Evolutionary conservation across 306 rosid species (phyloP), one percentile per base, ranked within the genome.

Genomic region (Vicia villosa): DNA sequence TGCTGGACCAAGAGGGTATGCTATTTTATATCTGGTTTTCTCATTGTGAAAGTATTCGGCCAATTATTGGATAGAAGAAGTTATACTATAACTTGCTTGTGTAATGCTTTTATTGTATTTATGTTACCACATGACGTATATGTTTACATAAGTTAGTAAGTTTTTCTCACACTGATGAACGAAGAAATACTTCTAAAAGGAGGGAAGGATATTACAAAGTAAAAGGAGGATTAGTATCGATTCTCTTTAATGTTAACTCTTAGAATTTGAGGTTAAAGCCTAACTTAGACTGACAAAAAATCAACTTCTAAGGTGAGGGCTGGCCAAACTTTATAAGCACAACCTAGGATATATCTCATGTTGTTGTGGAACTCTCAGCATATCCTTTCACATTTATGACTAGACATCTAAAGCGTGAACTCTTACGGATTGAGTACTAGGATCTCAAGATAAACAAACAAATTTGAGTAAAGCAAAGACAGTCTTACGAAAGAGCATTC

Each of bases 1-100:
- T 73, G 89, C 90, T 22, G 97, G 97, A 75, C 97, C 92, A 38
- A 87, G 69, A 84, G 99, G 97, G 96, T 94, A 91, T 68, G 96
- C 62, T 21, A 63, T 69, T 71, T 47, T 41, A 46, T 70, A 32
- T 57, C 60, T 63, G 16, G 19, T 28, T 58, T 59, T 64, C 61
- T 76, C 16, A 38, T 51, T 64, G 63, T 8, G 56, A 54, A 50
- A 40, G 63, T 76, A 36, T 74, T 66, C 46, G 40, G 65, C 14
- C 50, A 66, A 59, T 46, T 65, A 66, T 70, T 46, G 56, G 49
- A 66, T 70, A 45, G 36, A 28, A 46, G 26, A 28, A 74, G 32
- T 46, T 62, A 14, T 69, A 55, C 45, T 28, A 42, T 52, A 51
- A 38, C 11, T 34, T 41, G 54, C 45, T 6, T 15, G 30, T 30